phyloP scores from a whole-genome alignment of 305 asterid species.

The Solanum aculeatissimum region DNA sequence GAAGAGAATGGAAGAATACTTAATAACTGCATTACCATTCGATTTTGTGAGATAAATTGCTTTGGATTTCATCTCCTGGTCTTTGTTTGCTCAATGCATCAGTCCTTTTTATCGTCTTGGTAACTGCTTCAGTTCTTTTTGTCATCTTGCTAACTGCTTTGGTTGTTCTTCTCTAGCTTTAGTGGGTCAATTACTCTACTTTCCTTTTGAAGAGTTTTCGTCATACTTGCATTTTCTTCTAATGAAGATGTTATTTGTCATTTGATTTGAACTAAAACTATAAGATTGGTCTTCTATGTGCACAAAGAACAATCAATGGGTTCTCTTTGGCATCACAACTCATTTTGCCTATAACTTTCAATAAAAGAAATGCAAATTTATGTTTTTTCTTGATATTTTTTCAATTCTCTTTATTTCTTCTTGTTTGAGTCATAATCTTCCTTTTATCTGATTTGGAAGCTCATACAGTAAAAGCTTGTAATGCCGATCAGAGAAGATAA shows the following conservation, averaged over 20 bases:
- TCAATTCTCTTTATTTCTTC: not conserved
- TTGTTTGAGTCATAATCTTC: not conserved
- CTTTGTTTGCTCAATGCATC: not conserved
- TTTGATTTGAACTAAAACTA: not conserved
- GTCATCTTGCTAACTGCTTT: not conserved
- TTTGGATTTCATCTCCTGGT: not conserved
- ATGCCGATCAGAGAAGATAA: not conserved
- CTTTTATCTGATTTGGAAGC: not conserved
- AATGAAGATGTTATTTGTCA: not conserved
- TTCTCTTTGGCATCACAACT: not conserved
- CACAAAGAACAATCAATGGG: not conserved
- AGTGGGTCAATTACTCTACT: not conserved
- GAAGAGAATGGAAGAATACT: not conserved
- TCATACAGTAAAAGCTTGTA: not conserved
- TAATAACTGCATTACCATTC: not conserved
- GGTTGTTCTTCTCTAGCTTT: not conserved
- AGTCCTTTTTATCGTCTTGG: not conserved
- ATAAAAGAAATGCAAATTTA: not conserved
- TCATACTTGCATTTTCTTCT: not conserved
- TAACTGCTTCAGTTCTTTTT: not conserved
- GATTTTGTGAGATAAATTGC: not conserved
- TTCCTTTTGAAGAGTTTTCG: not conserved
- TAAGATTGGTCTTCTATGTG: not conserved
- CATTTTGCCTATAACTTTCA: not conserved
- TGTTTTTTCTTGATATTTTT: not conserved